Evolutionary conservation across 495 filamentous ascomycete genomes (phyloP).

Genomic region (Neurospora sp.): DNA sequence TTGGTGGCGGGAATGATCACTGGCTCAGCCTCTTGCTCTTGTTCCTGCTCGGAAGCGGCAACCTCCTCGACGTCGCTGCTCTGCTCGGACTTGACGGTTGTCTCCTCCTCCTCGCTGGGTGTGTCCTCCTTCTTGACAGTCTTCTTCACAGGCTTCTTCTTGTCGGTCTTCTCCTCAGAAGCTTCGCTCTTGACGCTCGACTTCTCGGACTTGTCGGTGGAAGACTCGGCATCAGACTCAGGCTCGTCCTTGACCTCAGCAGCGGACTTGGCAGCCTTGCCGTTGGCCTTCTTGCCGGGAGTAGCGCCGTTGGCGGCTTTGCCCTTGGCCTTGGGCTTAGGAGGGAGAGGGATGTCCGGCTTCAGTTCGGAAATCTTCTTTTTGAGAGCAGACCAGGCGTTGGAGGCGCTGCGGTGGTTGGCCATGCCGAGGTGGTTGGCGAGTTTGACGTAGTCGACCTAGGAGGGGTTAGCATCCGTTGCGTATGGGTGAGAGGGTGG

Average conservation of each 20-base stretch:
- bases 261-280: background rate
- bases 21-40: background rate
- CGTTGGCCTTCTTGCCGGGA: background rate
- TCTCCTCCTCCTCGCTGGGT: background rate
- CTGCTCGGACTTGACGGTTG: background rate
- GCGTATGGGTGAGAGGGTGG: too few species aligned
- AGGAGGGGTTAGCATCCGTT: background rate
- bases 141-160: background rate
- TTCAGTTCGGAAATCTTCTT: slow-evolving; percentile 2
- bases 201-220: background rate
- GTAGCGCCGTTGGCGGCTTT: background rate
- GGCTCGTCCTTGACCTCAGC: background rate
- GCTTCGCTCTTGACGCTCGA: background rate
- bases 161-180: background rate
- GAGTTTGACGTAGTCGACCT: background rate
- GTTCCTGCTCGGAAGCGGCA: background rate
- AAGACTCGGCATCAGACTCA: background rate
- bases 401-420: slow-evolving; percentile 5
- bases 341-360: background rate
- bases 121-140: background rate
- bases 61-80: background rate
- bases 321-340: slow-evolving; percentile 1
- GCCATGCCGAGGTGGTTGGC: slow-evolving; percentile 2
- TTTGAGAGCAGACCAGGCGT: slow-evolving; percentile 1
- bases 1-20: background rate